Conservation (phyloP, 306 rosid species). For the Betula pendula region DNA sequence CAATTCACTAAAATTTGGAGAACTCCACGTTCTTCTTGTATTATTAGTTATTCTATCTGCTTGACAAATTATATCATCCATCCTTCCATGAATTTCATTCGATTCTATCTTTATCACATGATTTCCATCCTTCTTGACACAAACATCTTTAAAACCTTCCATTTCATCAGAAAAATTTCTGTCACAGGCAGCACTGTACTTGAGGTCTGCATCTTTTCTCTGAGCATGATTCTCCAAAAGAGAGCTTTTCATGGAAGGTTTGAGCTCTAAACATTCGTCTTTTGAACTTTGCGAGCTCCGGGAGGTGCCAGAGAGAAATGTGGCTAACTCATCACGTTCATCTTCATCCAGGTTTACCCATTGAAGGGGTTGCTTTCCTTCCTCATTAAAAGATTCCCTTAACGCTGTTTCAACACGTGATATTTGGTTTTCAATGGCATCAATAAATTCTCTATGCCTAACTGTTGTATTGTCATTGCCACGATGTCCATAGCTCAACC, state of each 20-base stretch:
- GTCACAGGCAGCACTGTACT: slow-evolving; percentile 36
- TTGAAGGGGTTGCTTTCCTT: slow-evolving; percentile 75
- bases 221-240: slow-evolving; percentile 32
- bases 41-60: slow-evolving; percentile 59
- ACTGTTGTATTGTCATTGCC: slow-evolving; percentile 57
- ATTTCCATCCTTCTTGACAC: slow-evolving; percentile 34
- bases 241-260: slow-evolving; percentile 36
- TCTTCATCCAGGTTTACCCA: slow-evolving; percentile 88
- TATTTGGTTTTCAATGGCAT: slow-evolving; percentile 83
- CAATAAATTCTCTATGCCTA: slow-evolving; percentile 80
- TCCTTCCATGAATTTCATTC: slow-evolving; percentile 41
- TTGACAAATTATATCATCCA: slow-evolving; percentile 67
- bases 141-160: slow-evolving; percentile 43
- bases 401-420: slow-evolving; percentile 65
- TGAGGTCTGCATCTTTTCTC: slow-evolving; percentile 39
- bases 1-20: slow-evolving; percentile 59
- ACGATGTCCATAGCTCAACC: slow-evolving; percentile 64
- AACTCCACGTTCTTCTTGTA: slow-evolving; percentile 66
- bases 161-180: slow-evolving; percentile 38
- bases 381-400: slow-evolving; percentile 57
- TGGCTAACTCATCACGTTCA: slow-evolving; percentile 86
- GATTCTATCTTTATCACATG: slow-evolving; percentile 49
- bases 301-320: slow-evolving; percentile 77
- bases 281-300: slow-evolving; percentile 35
- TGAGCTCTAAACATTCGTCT: slow-evolving; percentile 41